phyloP scores from a whole-genome alignment of 164 flowering plant species.

The Kingdonia uniflora region DNA sequence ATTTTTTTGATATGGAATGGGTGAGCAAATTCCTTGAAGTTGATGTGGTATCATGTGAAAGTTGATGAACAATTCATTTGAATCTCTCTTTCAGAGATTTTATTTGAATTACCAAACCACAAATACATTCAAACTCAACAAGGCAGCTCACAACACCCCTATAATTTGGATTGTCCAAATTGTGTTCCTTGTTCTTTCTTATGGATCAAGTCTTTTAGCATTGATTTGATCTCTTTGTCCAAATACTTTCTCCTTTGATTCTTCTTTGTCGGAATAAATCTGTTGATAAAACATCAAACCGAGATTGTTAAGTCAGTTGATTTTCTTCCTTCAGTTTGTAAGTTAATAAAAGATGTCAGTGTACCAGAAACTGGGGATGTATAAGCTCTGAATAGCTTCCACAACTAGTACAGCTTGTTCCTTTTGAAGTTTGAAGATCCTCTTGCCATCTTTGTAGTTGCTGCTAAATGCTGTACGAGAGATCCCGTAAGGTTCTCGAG shows the following conservation, averaged over 20 bases:
- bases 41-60: not conserved
- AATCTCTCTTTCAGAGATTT: no score
- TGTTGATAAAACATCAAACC: not conserved
- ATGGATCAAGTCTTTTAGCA: constrained; percentile 13
- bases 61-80: no score
- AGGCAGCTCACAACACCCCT: no score
- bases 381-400: constrained; percentile 17
- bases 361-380: constrained; percentile 39
- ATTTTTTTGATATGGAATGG: not conserved
- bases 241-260: constrained; percentile 20
- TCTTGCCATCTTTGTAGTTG: constrained; percentile 32
- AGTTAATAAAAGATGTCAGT: not conserved
- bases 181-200: constrained; percentile 13
- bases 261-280: constrained; percentile 33
- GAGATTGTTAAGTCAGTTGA: not conserved
- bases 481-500: constrained; percentile 23
- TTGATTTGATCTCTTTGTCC: constrained; percentile 11
- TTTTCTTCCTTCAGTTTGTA: not conserved
- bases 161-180: constrained; percentile 13
- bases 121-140: no score
- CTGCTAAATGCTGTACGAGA: constrained; percentile 19
- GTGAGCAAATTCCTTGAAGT: not conserved
- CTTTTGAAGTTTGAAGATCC: constrained; percentile 31
- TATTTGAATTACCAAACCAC: no score
- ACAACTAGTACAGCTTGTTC: constrained; percentile 18